Percentiles rank a stretch among this genome's conserved stretches.
These are phyloP conservation scores for Acanthamoeba triangularis DNA, from an alignment of 208 protist genomes.

Conservation along the genomic window DNA sequence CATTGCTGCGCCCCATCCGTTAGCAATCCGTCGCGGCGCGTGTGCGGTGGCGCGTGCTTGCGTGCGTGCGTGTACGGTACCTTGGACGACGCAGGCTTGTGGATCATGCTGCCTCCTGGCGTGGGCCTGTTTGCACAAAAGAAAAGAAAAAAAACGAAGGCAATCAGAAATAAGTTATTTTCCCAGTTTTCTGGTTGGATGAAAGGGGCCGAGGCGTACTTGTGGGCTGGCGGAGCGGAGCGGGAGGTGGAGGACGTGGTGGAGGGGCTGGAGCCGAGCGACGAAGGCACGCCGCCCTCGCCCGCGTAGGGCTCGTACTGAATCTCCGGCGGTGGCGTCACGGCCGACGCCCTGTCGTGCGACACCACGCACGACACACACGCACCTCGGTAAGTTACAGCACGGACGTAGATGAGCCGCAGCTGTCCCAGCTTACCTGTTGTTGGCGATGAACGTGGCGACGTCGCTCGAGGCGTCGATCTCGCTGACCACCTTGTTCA, in stretches of 20 bases:
- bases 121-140: background rate
- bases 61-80: background rate
- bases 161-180: no score
- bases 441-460: constrained; percentile 11
- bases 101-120: background rate
- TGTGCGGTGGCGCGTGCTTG: no score
- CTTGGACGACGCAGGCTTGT: background rate
- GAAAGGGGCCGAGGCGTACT: no score
- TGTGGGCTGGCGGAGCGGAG: background rate
- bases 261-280: constrained; percentile 5
- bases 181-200: no score
- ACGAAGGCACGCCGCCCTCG: background rate
- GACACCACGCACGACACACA: background rate
- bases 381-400: background rate
- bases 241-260: background rate
- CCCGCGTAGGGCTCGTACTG: constrained; percentile 34
- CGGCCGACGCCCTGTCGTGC: background rate
- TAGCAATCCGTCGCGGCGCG: no score
- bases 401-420: no score
- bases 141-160: background rate
- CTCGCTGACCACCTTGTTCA: constrained; percentile 28
- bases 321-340: constrained; percentile 57
- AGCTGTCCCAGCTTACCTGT: background rate
- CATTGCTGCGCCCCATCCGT: background rate
- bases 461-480: background rate